These are phyloP conservation scores for Torulaspora gathmanii DNA, from an alignment of 805 yeast genomes.

Conservation along the genomic window DNA sequence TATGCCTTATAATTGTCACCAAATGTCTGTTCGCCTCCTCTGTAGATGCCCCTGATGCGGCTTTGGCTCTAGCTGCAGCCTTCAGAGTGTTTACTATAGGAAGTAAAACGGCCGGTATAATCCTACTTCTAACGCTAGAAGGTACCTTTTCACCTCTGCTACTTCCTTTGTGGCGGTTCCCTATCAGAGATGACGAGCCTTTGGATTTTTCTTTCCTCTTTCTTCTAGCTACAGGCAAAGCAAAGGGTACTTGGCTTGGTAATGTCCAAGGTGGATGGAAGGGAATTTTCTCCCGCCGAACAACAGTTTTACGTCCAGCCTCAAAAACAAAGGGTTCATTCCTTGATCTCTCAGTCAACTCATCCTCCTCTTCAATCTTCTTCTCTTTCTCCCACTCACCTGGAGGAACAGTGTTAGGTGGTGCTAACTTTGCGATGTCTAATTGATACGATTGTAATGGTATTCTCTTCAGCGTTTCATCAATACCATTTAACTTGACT, in stretches of 20 bases:
- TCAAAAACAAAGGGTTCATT: slow-evolving; percentile 10
- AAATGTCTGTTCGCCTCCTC: slow-evolving; percentile 32
- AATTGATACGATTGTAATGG: slow-evolving; percentile 8
- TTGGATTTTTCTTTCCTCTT: slow-evolving; percentile 16
- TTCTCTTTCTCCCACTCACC: slow-evolving; percentile 7
- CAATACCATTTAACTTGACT: slow-evolving; percentile 21
- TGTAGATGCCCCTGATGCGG: slow-evolving; percentile 34
- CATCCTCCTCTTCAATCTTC: slow-evolving; percentile 4
- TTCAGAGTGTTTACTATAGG: slow-evolving; percentile 34
- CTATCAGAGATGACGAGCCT: slow-evolving; percentile 1
- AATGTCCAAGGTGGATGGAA: slow-evolving; percentile 37
- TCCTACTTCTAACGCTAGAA: slow-evolving; percentile 16
- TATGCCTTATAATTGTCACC: slow-evolving; percentile 30
- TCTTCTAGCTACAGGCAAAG: slow-evolving; percentile 31
- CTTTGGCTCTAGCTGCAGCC: slow-evolving; percentile 34
- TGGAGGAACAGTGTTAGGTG: slow-evolving; percentile 8
- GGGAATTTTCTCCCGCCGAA: slow-evolving; percentile 28
- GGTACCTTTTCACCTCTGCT: slow-evolving; percentile 2
- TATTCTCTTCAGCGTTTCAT: slow-evolving; percentile 18
- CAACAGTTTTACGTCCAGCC: slow-evolving; percentile 25
- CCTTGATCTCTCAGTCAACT: not conserved
- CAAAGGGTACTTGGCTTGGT: slow-evolving; percentile 32
- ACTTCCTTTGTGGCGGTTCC: not conserved
- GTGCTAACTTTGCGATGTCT: slow-evolving; percentile 11
- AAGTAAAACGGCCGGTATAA: slow-evolving; percentile 28